Conservation (phyloP, 208 protist species). For the Leishmania amazonensis region DNA sequence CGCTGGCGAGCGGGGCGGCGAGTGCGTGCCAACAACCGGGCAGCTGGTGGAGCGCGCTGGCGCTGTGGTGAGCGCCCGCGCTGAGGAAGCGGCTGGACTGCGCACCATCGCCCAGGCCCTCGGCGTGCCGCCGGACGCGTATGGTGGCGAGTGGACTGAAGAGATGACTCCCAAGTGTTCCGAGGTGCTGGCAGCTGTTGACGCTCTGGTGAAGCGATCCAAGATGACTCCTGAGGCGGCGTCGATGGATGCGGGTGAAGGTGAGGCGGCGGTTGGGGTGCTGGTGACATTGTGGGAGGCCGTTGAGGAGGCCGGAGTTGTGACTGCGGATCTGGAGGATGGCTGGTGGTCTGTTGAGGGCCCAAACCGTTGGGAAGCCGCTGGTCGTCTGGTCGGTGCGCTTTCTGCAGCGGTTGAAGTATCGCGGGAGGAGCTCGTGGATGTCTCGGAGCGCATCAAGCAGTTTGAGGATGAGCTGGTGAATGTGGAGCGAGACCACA, state of each 20-base stretch:
- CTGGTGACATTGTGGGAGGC: neutral
- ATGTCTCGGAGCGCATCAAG: neutral
- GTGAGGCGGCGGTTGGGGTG: neutral
- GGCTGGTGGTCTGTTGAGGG: slow-evolving; percentile 10
- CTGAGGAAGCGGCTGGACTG: neutral
- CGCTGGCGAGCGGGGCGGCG: neutral
- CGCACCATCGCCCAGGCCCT: neutral
- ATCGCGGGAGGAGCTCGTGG: neutral
- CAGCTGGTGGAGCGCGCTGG: slow-evolving; percentile 16
- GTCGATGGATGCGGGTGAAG: neutral
- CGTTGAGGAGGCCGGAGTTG: slow-evolving; percentile 5
- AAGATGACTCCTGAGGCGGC: neutral
- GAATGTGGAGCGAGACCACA: slow-evolving; percentile 1
- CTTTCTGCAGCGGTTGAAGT: slow-evolving; percentile 9
- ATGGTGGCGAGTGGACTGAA: neutral
- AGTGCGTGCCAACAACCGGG: slow-evolving; percentile 14
- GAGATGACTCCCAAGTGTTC: slow-evolving; percentile 4
- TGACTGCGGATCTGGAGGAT: neutral
- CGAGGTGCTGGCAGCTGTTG: slow-evolving; percentile 6
- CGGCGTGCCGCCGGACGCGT: slow-evolving; percentile 1
- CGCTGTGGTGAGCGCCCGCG: neutral
- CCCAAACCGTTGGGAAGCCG: neutral
- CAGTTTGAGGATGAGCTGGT: slow-evolving; percentile 3
- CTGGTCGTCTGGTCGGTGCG: neutral
- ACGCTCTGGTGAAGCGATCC: neutral